Conservation (phyloP, 768 basidiomycete genomes). For the Mycena metata region DNA sequence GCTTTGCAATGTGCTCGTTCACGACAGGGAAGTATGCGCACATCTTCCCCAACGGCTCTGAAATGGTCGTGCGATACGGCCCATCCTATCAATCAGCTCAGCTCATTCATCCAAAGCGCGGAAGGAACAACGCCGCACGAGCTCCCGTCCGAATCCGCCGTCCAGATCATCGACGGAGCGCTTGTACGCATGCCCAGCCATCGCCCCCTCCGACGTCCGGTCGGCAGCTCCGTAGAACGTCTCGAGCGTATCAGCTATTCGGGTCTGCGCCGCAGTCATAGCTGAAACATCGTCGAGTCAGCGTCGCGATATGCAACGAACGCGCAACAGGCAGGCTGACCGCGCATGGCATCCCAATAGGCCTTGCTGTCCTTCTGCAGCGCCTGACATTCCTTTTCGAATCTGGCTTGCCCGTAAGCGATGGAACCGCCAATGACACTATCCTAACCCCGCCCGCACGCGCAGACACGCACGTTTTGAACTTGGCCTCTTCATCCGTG, state of each 20-base stretch:
- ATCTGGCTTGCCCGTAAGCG: slow-evolving; percentile 60
- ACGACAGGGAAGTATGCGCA: slow-evolving; percentile 94
- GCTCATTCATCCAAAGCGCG: neutral
- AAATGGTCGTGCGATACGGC: slow-evolving; percentile 94
- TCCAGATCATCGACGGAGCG: slow-evolving; percentile 96
- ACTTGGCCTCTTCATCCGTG: slow-evolving; percentile 91
- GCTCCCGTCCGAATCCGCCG: slow-evolving; percentile 82
- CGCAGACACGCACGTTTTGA: slow-evolving; percentile 78
- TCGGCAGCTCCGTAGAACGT: slow-evolving; percentile 92
- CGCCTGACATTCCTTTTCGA: slow-evolving; percentile 95
- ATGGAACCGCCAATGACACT: neutral
- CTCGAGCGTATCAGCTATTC: slow-evolving; percentile 94
- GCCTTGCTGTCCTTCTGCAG: slow-evolving; percentile 96
- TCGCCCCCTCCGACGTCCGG: slow-evolving; percentile 89
- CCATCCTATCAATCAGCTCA: slow-evolving; percentile 71
- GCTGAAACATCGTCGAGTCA: slow-evolving; percentile 60
- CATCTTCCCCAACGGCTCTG: slow-evolving; percentile 97
- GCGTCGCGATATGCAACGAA: neutral
- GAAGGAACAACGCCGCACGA: slow-evolving; percentile 66
- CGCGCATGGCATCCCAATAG: slow-evolving; percentile 95
- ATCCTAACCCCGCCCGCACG: slow-evolving; percentile 50
- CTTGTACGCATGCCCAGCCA: slow-evolving; percentile 97
- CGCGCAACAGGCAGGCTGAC: slow-evolving; percentile 57
- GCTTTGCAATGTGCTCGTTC: slow-evolving; percentile 93
- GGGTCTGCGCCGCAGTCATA: slow-evolving; percentile 94